Base-by-base conservation (phyloP, 2,329 filamentous ascomycete species). In the Claviceps arundinis region DNA sequence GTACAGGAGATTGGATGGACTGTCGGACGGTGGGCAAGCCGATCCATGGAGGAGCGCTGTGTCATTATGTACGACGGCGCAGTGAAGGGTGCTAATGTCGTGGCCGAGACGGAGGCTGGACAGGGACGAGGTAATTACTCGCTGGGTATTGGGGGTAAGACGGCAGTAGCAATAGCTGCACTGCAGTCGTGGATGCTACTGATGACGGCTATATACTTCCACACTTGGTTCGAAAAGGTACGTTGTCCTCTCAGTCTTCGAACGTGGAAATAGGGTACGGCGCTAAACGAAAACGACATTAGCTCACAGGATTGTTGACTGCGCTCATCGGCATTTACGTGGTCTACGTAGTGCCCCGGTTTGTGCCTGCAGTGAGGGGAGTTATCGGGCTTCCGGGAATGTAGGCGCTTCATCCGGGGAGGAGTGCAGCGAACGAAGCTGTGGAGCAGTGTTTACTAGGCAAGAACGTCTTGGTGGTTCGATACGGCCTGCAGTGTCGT, bases 191-290 rank as follows among this genome's bases (percentile, higher is more conserved):
- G 93, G 88, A 98, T 98, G 93, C 69, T 98, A 65, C 75, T 97
- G 55, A 98, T 98, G 93, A 98, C 93, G 42, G 90, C 90, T 2
- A 90, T 94, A 41, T 98, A 91, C 75, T 98, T 98, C 63, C 93
- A 98, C 68, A 98, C 93, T 0, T 97, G 91, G 90, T 84, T 94
- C 61, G 93, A 98, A 73, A 98, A 97, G 84, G 85, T 87, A 61
- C 62, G 75, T 65, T 17, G 4, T 0, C n/a, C 4, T 2, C 22
- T 5, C 24, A 1, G 5, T 24, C 6, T 22, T 22, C 1, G 8
- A 34, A 34, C 30, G 9, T 34, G 30, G 4, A 34, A 34, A 34
- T 34, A 34, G 30, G 30, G 30, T 34, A 11, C 17, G 41, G 5
- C 11, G 41, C n/a, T 22, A 42, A 42, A 13, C 13, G 17, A 22